These are phyloP conservation scores for Mychonastes homosphaera DNA, from an alignment of 139 green algal species.

Conservation along the genomic window DNA sequence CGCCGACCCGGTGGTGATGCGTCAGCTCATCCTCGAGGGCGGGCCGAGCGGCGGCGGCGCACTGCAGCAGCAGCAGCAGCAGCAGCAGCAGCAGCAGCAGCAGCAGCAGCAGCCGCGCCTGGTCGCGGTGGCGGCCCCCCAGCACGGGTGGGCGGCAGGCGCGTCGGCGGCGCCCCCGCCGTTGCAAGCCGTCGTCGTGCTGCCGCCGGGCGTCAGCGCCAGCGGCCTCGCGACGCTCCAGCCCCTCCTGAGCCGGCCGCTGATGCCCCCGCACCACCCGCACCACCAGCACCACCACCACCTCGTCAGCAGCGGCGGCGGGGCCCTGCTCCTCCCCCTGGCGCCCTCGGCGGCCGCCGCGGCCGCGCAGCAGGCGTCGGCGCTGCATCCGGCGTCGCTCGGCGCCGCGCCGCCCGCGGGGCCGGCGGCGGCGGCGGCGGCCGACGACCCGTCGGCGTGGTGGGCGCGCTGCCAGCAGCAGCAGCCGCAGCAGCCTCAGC, in stretches of 20 bases:
- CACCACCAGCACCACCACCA: too few relatives aligned
- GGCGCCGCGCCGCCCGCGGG: not conserved
- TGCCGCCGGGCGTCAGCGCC: constrained; percentile 18
- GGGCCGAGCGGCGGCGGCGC: not conserved
- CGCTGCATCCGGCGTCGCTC: not conserved
- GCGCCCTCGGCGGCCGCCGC: not conserved
- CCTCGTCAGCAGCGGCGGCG: too few relatives aligned
- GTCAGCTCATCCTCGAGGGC: too few relatives aligned
- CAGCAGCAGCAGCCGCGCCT: not conserved
- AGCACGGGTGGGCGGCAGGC: constrained; percentile 3
- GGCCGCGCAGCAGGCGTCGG: not conserved
- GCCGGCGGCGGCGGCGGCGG: not conserved
- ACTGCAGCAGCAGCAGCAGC: constrained; percentile 5
- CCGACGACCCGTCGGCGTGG: too few relatives aligned
- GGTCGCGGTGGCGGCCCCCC: not conserved
- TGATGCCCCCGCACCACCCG: too few relatives aligned
- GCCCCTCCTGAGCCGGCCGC: not conserved
- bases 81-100: constrained; percentile 13
- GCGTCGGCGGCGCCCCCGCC: not conserved
- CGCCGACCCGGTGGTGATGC: too few relatives aligned
- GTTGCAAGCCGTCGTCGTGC: not conserved
- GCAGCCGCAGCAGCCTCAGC: constrained; percentile 43
- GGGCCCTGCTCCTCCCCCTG: too few relatives aligned
- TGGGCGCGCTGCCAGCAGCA: constrained; percentile 31
- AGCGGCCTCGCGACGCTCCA: constrained; percentile 11